Base-by-base conservation (phyloP, 1,284 basidiomycete species). In the Austropuccinia psidii region DNA sequence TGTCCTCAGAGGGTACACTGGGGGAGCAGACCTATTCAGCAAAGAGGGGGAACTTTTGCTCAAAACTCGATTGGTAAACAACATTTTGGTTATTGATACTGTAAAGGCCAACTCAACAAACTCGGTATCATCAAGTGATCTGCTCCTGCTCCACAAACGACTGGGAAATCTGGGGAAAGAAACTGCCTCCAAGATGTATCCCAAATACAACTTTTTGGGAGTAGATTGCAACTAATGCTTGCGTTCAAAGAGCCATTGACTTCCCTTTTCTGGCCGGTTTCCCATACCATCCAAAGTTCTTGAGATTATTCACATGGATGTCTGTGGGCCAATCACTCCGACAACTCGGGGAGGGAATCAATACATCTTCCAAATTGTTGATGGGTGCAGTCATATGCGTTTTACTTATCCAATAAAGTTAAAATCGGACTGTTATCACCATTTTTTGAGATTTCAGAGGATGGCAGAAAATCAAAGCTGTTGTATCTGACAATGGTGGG, bases 401-500 rank as follows among this genome's bases (percentile, higher is more conserved):
- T 57, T 41, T 17, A 57, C 41, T 41, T 68, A 45, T 27, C 41
- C 54, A 2, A 55, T 68, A 37, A 27, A 50, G 2, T 57, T 41
- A 52, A 67, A 67, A 35, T 67, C 49, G 11, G 33, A 39, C 11
- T 39, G 31, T 43, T 67, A 41, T 7, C 4, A 62, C 15, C 21
- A 19, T 13, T 65, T 65, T 37, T 17, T 29, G 0, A 8, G 21
- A 31, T 68, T 68, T n/a, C 37, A 54, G 3, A 33, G 15, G 19
- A 24, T 41, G 41, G 4, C 41, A 29, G 4, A 57, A 27, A 45
- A 29, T 68, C 35, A 13, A 24, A 33, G 19, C 57, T 33, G 39
- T 70, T 31, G 54, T 72, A 0, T 61, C 45, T 24, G 35, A 72
- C 35, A 72, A 72, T 49, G 68, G 68, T 4, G 35, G 57, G 7